These are phyloP conservation scores for Cryptococcus sp. DNA, from an alignment of 1,284 basidiomycete genomes.

Conservation along the genomic window DNA sequence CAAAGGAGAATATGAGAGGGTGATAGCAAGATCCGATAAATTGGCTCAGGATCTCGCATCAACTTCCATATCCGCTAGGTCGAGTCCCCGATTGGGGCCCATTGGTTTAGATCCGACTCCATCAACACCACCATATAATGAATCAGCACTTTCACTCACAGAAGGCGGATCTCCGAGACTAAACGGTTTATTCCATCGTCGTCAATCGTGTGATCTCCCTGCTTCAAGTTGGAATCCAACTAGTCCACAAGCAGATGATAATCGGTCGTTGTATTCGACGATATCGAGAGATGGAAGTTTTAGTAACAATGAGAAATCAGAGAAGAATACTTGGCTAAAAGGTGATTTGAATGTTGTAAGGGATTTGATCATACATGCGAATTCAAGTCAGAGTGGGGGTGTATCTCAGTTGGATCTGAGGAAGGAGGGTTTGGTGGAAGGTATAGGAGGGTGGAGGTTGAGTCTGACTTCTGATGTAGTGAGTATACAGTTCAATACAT, in stretches of 20 bases:
- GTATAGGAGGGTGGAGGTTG: conserved; percentile 41
- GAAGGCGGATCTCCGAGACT: conserved; percentile 16
- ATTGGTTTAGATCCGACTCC: not conserved
- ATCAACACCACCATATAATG: not conserved
- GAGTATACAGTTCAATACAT: conserved; percentile 3
- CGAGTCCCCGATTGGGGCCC: not conserved
- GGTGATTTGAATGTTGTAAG: conserved; percentile 35
- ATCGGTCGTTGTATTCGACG: not conserved
- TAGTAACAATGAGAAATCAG: conserved; percentile 6
- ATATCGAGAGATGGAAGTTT: not conserved
- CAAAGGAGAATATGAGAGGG: conserved; percentile 29
- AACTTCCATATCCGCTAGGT: not conserved
- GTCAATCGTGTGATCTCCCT: conserved; percentile 10
- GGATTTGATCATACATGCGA: conserved; percentile 38
- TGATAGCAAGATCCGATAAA: conserved; percentile 35
- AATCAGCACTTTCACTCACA: conserved; percentile 12
- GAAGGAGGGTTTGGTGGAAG: conserved; percentile 41
- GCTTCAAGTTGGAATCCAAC: not conserved
- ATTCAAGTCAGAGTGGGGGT: conserved; percentile 29
- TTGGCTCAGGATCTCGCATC: conserved; percentile 14
- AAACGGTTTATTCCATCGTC: conserved; percentile 21
- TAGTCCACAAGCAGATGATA: not conserved
- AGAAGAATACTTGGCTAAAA: conserved; percentile 37
- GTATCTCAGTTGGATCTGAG: conserved; percentile 31
- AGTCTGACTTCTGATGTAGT: conserved; percentile 37